These are phyloP conservation scores for Rubus parviflorus DNA, from an alignment of 306 rosid genomes.

Conservation along the genomic window DNA sequence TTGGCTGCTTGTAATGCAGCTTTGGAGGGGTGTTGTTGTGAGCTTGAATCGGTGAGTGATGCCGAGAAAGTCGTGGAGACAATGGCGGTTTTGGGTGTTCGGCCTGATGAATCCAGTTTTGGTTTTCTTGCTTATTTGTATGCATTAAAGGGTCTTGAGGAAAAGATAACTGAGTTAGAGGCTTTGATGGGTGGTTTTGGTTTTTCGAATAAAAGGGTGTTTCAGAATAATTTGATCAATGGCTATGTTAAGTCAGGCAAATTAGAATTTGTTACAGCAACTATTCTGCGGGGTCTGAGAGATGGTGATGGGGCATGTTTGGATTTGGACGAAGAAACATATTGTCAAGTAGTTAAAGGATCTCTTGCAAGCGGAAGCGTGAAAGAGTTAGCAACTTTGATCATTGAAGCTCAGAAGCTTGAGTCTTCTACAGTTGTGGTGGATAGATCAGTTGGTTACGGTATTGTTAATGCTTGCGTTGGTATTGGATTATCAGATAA, in stretches of 20 bases:
- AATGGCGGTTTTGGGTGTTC: conserved; percentile 60
- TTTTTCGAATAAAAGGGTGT: conserved; percentile 36
- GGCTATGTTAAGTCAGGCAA: conserved; percentile 70
- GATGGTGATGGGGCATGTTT: conserved; percentile 43
- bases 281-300: conserved; percentile 55
- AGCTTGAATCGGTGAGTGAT: conserved; percentile 64
- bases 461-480: conserved; percentile 79
- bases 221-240: conserved; percentile 55
- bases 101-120: conserved; percentile 75
- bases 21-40: conserved; percentile 70
- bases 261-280: conserved; percentile 58
- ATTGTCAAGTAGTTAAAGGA: conserved; percentile 59
- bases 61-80: conserved; percentile 67
- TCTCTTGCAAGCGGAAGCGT: conserved; percentile 53
- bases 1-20: conserved; percentile 85
- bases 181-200: conserved; percentile 63
- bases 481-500: conserved; percentile 65
- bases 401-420: conserved; percentile 67
- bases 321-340: conserved; percentile 62
- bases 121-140: conserved; percentile 82
- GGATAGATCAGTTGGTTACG: conserved; percentile 66
- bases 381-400: conserved; percentile 67
- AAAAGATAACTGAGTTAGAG: conserved; percentile 60
- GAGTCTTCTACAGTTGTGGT: conserved; percentile 47
- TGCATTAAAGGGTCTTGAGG: conserved; percentile 70